These are phyloP conservation scores for Fusarium udum DNA, from an alignment of 2,329 filamentous ascomycete genomes.

Conservation along the genomic window DNA sequence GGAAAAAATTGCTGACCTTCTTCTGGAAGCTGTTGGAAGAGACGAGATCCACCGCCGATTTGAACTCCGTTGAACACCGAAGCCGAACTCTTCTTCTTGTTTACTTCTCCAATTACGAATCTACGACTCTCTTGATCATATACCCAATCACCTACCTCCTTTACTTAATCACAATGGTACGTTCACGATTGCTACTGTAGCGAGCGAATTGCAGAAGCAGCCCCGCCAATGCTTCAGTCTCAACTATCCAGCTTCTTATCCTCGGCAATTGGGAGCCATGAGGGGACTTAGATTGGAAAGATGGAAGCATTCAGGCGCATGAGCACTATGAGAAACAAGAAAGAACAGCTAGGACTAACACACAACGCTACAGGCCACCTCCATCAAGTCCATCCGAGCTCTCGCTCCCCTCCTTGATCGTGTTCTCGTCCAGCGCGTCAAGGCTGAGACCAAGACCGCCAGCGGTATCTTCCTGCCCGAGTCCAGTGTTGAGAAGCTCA, in stretches of 20 bases:
- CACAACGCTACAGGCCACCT: constrained; percentile 62
- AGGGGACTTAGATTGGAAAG: not conserved
- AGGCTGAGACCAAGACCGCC: constrained; percentile 96
- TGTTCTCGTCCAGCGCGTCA: constrained; percentile 96
- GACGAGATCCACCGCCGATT: constrained; percentile 46
- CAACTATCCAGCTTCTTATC: constrained; percentile 19
- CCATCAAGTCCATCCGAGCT: constrained; percentile 93
- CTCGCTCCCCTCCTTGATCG: constrained; percentile 97
- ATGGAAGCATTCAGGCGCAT: constrained; percentile 7
- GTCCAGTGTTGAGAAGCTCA: constrained; percentile 96
- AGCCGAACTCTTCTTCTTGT: constrained; percentile 26
- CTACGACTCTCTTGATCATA: constrained; percentile 27
- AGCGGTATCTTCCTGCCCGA: constrained; percentile 98
- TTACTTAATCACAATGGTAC: constrained; percentile 45
- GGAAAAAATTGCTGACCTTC: constrained; percentile 51
- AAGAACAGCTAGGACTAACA: constrained; percentile 4
- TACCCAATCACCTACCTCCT: not conserved
- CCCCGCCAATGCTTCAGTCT: constrained; percentile 1
- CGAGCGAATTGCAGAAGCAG: not conserved
- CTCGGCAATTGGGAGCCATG: constrained; percentile 35
- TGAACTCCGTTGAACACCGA: constrained; percentile 41
- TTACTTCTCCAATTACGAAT: constrained; percentile 29
- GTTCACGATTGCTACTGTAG: constrained; percentile 17
- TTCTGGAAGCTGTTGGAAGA: constrained; percentile 56
- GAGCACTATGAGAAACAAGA: not conserved